Base-by-base conservation (phyloP, 2,329 filamentous ascomycete species). In the Pseudomassariella vexata region DNA sequence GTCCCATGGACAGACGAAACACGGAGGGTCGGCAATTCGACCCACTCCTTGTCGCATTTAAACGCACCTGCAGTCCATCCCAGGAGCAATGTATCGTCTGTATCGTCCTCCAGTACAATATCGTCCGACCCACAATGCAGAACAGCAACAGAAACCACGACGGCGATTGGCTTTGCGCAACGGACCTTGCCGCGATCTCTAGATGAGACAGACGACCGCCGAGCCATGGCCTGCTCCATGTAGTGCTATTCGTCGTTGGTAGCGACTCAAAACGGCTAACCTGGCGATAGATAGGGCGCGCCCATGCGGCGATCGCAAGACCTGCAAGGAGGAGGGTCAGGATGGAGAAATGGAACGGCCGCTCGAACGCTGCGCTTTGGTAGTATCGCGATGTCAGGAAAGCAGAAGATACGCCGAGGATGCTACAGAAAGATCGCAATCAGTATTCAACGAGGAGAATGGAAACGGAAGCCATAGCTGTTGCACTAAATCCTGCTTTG, bases 321-420 rank as follows among this genome's bases (percentile, higher is more conserved):
- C 51, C 48, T 5, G 45, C 35, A 28, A 50, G 33, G 16, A 53
- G 16, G 19, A 54, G 37, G 3, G 48, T 49, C 9, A 52, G 17
- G 32, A 59, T 41, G 15, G 57, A 55, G 34, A 59, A 53, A 25
- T 60, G 57, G 11, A 60, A 42, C 3, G 55, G 55, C 7, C 55
- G 49, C 31, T 59, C 56, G 38, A 59, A 60, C 12, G 56, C 53
- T 24, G 56, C 53, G 37, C 56, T 59, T 32, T 38, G 49, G 34
- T 53, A 52, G 37, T 54, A 60, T 36, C 57, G 46, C 10, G 44
- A 49, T 15, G 50, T 53, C 34, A 58, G 33, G 35, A 52, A 47
- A 15, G 46, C 36, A 9, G 34, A 42, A 31, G 44, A 45, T 9
- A 44, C 16, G 21, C 38, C 25, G 18, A 52, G 38, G 29, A 44